Conservation (phyloP, 2,329 filamentous ascomycete genomes). For the Colletotrichum acutatum region DNA sequence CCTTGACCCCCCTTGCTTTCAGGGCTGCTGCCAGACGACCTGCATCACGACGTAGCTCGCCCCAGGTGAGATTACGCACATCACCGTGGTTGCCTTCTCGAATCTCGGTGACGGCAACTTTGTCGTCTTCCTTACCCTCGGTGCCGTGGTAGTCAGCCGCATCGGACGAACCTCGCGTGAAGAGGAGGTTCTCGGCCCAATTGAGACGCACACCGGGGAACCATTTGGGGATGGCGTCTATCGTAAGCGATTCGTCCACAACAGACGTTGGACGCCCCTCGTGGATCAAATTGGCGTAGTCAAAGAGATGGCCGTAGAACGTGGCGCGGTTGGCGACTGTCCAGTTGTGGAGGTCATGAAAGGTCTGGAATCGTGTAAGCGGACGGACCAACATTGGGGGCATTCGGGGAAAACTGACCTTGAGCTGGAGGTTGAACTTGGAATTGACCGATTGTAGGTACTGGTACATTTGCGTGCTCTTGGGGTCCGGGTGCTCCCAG, state of each 20-base stretch:
- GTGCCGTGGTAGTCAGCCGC: conserved; percentile 60
- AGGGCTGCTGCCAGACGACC: conserved; percentile 74
- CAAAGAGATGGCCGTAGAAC: conserved; percentile 76
- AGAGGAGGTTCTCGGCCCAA: conserved; percentile 85
- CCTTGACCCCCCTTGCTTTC: conserved; percentile 70
- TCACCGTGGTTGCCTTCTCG: conserved; percentile 70
- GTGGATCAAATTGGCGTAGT: conserved; percentile 69
- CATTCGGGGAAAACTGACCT: conserved; percentile 53
- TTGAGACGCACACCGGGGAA: conserved; percentile 80
- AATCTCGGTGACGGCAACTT: conserved; percentile 78
- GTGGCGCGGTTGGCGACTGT: conserved; percentile 69
- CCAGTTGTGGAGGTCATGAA: conserved; percentile 76
- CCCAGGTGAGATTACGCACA: conserved; percentile 72
- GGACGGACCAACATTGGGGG: background rate
- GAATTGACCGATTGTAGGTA: conserved; percentile 75
- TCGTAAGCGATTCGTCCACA: conserved; percentile 76
- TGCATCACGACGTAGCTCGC: conserved; percentile 68
- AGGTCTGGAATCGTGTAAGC: conserved; percentile 59
- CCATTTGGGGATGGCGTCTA: conserved; percentile 80
- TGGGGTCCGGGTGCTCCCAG: conserved; percentile 73
- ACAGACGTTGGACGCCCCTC: conserved; percentile 67
- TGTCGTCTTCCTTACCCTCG: conserved; percentile 74
- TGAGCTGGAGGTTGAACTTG: conserved; percentile 65
- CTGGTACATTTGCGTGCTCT: conserved; percentile 71
- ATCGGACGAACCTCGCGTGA: conserved; percentile 56